Base-by-base conservation (phyloP, 2,329 filamentous ascomycete genomes). In the Stemphylium beticola region DNA sequence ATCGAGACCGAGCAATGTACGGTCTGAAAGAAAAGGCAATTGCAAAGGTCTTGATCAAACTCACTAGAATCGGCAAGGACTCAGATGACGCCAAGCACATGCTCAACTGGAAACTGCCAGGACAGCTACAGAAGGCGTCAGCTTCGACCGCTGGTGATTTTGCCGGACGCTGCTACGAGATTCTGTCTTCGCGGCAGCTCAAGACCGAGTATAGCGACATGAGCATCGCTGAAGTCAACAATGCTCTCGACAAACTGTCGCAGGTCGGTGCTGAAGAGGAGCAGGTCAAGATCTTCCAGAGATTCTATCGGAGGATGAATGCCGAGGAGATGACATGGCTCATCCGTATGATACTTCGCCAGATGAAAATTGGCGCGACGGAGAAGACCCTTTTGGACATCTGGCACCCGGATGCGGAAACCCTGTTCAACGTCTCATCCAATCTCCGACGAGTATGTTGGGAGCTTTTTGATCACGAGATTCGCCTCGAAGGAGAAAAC, bases 251-350 rank as follows among this genome's bases (percentile, higher is more conserved):
- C 73, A 83, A 84, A 65, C 81, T 99, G 26, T 87, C 92, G 0
- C 83, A 83, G 1, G 88, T 89, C 0, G 84, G 86, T 0, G 90
- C 90, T 47, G 93, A 98, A 77, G 84, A 89, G n/a, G 85, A 93
- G 58, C 93, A 98, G 65, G 73, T 92, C 36, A 87, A 87, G 0
- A 89, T 99, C 31, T 85, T 98, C 63, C 84, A 89, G 60, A 83
- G 87, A 4, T 96, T 98, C 70, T 98, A 98, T 75, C 84, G 87
- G 40, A 84, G 85, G 20, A 98, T 98, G 95, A 96, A 96, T 65
- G 85, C 95, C 0, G 90, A 96, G 60, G 95, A 99, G 77, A 78
- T 99, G 62, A 88, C 90, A 79, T 99, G 95, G 95, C 80, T 98
- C 50, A 91, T 99, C 58, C 89, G 93, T 12, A 97, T 99, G 67